Base-by-base conservation (phyloP, 2,329 filamentous ascomycete genomes). In the Neoscytalidium dimidiatum region DNA sequence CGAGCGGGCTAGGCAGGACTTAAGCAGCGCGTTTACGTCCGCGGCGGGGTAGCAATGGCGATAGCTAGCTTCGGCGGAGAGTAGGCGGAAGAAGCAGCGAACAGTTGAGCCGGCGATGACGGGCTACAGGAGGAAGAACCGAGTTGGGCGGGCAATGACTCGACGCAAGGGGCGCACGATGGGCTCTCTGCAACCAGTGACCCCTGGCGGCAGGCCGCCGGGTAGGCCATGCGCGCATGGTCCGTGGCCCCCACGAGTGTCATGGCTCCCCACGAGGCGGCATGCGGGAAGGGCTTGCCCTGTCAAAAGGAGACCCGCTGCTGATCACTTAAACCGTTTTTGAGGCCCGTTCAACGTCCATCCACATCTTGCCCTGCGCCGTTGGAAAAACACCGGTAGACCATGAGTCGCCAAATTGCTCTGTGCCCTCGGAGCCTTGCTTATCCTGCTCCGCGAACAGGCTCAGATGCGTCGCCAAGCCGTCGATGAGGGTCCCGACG, bases 391-490 rank as follows among this genome's bases (percentile, higher is more conserved):
- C 41, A 33, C 56, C 41, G 41, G 56, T 14, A 17, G 11, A 3
- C 28, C 56, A 46, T 23, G 56, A 60, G 28, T 60, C 56, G 56
- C 13, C n/a, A 19, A 29, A 26, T 26, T 60, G 41, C 56, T 60
- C 33, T 23, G 51, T 56, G 51, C 33, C 31, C 31, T n/a, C 19
- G 21, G 51, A 17, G 17, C 11, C 31, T 5, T 3, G 17, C 48
- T 6, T 29, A 23, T 28, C 9, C 6, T 60, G 38, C 28, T 28
- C 38, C 28, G 26, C 26, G 9, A 28, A 58, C 38, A 28, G 56
- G 26, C 41, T 43, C 26, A 11, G 56, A 60, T 60, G 41, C 41
- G n/a, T n/a, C 41, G 41, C 56, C 56, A 60, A 44, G 56, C 26
- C 31, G 56, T 46, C 56, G 56, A 60, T 60, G 38, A 31, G 17